Percentiles rank a stretch among this genome's conserved stretches.
phyloP scores from a whole-genome alignment of 2,329 filamentous ascomycete species.

The Aspergillus sp. region DNA sequence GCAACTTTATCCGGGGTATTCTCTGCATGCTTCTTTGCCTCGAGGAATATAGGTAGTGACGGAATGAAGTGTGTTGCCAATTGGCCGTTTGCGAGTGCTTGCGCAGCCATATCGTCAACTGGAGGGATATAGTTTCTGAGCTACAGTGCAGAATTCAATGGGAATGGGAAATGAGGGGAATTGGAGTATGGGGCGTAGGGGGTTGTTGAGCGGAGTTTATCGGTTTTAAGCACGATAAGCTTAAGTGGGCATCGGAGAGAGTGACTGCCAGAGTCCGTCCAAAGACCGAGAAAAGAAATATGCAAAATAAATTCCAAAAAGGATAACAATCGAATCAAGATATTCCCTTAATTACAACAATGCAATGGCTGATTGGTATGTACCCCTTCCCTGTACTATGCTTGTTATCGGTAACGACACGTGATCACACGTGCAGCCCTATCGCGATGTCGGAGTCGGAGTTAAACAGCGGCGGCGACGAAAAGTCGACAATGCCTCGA shows the following conservation, averaged over 20 bases:
- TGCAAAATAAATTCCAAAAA: not conserved
- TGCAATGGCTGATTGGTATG: not conserved
- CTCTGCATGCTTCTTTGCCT: slow-evolving; percentile 29
- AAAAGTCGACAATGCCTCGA: no score
- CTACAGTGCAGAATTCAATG: no score
- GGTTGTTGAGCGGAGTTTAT: no score
- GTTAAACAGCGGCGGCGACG: not conserved
- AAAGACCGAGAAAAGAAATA: not conserved
- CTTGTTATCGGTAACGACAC: not conserved
- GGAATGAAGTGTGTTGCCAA: slow-evolving; percentile 23
- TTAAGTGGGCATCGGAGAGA: not conserved
- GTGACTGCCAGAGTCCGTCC: not conserved
- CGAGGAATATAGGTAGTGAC: slow-evolving; percentile 34
- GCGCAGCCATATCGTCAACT: no score
- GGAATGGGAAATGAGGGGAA: no score
- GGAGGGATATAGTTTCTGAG: no score
- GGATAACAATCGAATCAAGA: not conserved
- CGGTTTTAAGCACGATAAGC: no score
- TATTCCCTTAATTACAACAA: not conserved
- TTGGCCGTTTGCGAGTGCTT: not conserved
- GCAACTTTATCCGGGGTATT: slow-evolving; percentile 30
- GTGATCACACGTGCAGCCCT: not conserved
- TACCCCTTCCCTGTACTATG: not conserved
- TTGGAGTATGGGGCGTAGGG: no score
- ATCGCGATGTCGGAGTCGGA: not conserved